phyloP scores from a whole-genome alignment of 805 yeast genomes.

The Barnettozyma californica region DNA sequence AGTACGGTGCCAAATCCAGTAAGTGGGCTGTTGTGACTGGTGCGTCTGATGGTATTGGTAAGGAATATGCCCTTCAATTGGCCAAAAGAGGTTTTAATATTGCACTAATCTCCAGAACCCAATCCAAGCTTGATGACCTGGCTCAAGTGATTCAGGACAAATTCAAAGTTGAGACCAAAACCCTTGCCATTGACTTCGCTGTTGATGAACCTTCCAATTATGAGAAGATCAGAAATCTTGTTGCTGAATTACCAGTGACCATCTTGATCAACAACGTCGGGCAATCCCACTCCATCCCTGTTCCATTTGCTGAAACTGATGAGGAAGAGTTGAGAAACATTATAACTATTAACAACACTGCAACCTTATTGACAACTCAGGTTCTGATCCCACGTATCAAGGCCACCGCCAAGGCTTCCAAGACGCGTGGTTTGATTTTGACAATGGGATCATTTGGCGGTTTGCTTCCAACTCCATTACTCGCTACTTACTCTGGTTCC shows the following conservation, averaged over 20 bases:
- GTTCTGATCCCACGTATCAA: conserved; percentile 68
- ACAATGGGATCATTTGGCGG: conserved; percentile 99
- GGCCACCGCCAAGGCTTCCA: conserved; percentile 39
- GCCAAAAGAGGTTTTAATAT: conserved; percentile 82
- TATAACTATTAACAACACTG: conserved; percentile 78
- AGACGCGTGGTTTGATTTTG: conserved; percentile 67
- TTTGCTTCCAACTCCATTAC: conserved; percentile 81
- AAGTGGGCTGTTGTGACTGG: conserved; percentile 97
- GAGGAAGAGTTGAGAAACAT: conserved; percentile 72
- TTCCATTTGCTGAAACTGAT: conserved; percentile 79
- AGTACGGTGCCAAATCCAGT: conserved; percentile 70
- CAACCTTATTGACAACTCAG: conserved; percentile 81
- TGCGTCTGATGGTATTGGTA: conserved; percentile 96
- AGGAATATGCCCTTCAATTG: conserved; percentile 81
- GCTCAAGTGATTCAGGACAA: conserved; percentile 57
- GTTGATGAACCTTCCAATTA: conserved; percentile 57
- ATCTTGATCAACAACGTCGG: conserved; percentile 91
- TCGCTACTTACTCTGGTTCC: conserved; percentile 94
- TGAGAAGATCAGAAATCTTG: conserved; percentile 39
- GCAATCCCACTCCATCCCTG: conserved; percentile 90
- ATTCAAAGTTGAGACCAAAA: conserved; percentile 56
- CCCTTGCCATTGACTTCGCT: conserved; percentile 76
- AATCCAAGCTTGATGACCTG: conserved; percentile 62
- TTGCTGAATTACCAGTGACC: conserved; percentile 54
- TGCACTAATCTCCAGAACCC: conserved; percentile 79